A percentile compares a stretch with the other conserved stretches of the same genome.
Conservation (phyloP, 2,329 filamentous ascomycete species). For the Fusarium sp. region DNA sequence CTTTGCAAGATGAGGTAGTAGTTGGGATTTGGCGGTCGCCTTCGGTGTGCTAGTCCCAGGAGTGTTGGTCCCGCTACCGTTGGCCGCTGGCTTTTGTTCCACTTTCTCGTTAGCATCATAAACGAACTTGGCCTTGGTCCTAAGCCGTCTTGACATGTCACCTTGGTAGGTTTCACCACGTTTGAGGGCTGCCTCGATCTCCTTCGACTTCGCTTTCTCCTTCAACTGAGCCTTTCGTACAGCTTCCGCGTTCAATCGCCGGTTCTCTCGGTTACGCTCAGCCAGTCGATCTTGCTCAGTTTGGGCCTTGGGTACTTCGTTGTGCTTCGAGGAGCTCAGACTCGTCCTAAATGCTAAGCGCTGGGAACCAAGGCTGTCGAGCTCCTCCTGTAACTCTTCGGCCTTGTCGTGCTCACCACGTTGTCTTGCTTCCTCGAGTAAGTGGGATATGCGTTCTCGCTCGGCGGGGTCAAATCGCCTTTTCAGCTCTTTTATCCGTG, state of each 20-base stretch:
- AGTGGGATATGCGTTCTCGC: constrained; percentile 70
- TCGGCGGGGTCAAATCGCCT: constrained; percentile 72
- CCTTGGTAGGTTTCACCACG: constrained; percentile 69
- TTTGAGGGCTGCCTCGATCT: constrained; percentile 67
- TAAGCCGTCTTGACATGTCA: constrained; percentile 68
- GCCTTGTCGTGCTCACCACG: constrained; percentile 67
- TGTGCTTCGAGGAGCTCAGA: constrained; percentile 63
- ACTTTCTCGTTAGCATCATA: constrained; percentile 65
- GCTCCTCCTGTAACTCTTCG: constrained; percentile 64
- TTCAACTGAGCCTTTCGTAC: constrained; percentile 90
- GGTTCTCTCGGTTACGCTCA: constrained; percentile 83
- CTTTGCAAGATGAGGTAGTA: constrained; percentile 63
- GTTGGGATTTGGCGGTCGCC: constrained; percentile 50
- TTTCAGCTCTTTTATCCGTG: constrained; percentile 72
- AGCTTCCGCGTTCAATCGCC: constrained; percentile 83
- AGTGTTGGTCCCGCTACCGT: constrained; percentile 59
- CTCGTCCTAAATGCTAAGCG: constrained; percentile 78
- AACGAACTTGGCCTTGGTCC: constrained; percentile 72
- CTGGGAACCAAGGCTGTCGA: constrained; percentile 70
- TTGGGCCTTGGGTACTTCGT: constrained; percentile 55
- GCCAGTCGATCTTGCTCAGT: constrained; percentile 84
- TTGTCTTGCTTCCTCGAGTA: constrained; percentile 71
- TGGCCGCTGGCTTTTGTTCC: constrained; percentile 59
- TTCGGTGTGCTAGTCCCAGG: constrained; percentile 64
- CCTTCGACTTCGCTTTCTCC: constrained; percentile 72